These are phyloP conservation scores for Chenopodium formosanum DNA, from an alignment of 148 eudicot species.

Conservation along the genomic window DNA sequence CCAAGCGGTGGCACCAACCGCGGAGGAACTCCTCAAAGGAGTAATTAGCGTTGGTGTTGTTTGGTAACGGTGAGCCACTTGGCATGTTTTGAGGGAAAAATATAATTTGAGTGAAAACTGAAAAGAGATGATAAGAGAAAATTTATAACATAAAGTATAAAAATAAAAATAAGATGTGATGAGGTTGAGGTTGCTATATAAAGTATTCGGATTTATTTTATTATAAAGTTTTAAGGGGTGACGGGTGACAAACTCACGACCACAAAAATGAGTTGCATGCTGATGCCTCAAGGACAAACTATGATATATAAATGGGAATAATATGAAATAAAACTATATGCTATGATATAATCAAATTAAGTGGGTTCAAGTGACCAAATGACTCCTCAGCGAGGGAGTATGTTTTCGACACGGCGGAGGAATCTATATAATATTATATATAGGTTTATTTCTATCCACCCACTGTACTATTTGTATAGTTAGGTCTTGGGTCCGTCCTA, in stretches of 20 bases:
- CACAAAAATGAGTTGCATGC: too few species aligned
- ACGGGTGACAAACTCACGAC: too few species aligned
- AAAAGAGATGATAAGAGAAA: neutral
- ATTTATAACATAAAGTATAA: neutral
- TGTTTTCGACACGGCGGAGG: neutral
- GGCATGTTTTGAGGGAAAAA: slow-evolving; percentile 12
- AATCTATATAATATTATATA: too few species aligned
- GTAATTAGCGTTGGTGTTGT: neutral
- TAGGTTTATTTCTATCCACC: too few species aligned
- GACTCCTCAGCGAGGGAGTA: neutral
- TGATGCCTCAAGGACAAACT: too few species aligned
- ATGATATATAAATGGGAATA: too few species aligned
- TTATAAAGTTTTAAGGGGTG: too few species aligned
- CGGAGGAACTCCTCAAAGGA: slow-evolving; percentile 35
- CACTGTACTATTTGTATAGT: too few species aligned
- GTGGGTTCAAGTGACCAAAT: neutral
- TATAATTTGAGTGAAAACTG: neutral
- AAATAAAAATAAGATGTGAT: too few species aligned
- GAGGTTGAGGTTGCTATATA: neutral
- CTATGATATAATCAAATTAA: too few species aligned
- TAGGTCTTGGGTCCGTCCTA: too few species aligned
- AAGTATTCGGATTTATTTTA: neutral
- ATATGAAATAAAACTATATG: too few species aligned
- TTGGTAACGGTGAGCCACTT: slow-evolving; percentile 7
- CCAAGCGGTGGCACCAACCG: slow-evolving; percentile 33